Evolutionary conservation across 768 basidiomycete species (phyloP), one percentile per base, ranked within the genome.

Genomic region (Tylopilus vinaceipallidus): DNA sequence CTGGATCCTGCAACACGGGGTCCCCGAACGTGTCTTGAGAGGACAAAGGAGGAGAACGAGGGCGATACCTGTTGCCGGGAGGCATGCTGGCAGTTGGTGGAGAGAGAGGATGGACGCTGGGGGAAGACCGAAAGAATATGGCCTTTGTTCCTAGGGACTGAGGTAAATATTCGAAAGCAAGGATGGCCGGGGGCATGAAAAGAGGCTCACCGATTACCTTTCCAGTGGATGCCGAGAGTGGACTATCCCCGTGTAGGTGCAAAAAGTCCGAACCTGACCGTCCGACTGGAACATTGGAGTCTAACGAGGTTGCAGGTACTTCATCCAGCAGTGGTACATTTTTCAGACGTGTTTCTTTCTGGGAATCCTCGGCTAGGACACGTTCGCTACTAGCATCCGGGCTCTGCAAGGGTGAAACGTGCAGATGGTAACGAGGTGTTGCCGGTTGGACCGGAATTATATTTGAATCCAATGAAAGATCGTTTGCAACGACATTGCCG

Each of bases 11-110:
- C 2, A 76, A 72, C n/a, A 74, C 53, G 30, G 73, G 71, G 29
- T 74, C 78, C 34, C 75, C 82, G 51, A 88, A 85, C 2, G 86
- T 87, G 62, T 86, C 84, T 61, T 80, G 75, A 4, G 83, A 83
- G 9, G 65, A 62, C 32, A 58, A 59, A 6, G 73, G 72, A 19
- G 66, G 67, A n/a, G 73, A 73, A 22, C 73, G 65, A 39, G 41
- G 60, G 42, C 49, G 57, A n/a, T 50, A 54, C 22, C 52, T 56
- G 17, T 58, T 59, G 13, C 53, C 56, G 45, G 55, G 47, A 13
- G 54, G 65, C 49, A 66, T 58, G 24, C 63, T 57, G n/a, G 49
- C 51, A 46, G 60, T 47, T 23, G 56, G 49, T 27, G 51, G 53
- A 45, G 48, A 54, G 35, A 53, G 56, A 48, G 46, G 61, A 34